These are phyloP conservation scores for Pontederia paniculata DNA, from an alignment of 176 grass and related monocot genomes.

Conservation along the genomic window DNA sequence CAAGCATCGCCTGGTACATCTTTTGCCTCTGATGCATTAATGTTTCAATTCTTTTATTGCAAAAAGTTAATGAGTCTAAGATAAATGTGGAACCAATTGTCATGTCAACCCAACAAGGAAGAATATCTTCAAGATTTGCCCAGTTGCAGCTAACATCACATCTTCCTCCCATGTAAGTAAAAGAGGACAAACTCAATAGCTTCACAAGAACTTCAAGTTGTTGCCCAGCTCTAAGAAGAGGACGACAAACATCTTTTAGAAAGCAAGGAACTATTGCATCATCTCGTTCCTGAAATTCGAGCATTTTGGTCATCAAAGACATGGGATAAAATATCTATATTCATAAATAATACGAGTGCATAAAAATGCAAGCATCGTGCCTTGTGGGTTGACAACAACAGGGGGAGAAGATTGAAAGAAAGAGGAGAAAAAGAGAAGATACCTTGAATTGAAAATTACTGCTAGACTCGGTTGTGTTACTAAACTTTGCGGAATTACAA, in stretches of 20 bases:
- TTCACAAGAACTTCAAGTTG: conserved; percentile 96
- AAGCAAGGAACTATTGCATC: conserved; percentile 74
- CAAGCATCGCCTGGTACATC: conserved; percentile 66
- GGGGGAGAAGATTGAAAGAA: background rate
- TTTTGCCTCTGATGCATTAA: conserved; percentile 46
- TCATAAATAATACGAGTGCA: no score
- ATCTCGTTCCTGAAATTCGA: conserved; percentile 53
- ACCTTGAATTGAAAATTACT: conserved; percentile 54
- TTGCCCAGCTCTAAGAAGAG: conserved; percentile 66
- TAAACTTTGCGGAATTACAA: conserved; percentile 28
- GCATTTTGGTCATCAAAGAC: background rate
- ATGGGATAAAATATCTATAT: conserved; percentile 1
- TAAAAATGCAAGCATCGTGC: no score
- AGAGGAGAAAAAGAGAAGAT: conserved; percentile 15
- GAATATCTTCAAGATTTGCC: conserved; percentile 51
- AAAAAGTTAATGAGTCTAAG: conserved; percentile 64
- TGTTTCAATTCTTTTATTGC: conserved; percentile 45
- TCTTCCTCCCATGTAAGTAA: conserved; percentile 38
- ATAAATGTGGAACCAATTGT: conserved; percentile 33
- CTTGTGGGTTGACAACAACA: no score
- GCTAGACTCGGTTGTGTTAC: conserved; percentile 12
- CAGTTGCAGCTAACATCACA: conserved; percentile 21
- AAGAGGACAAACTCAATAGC: conserved; percentile 62
- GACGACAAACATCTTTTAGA: conserved; percentile 56
- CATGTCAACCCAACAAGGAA: conserved; percentile 54